These are phyloP conservation scores for Emmonsiellopsis sp. DNA, from an alignment of 2,329 filamentous ascomycete species.

Conservation along the genomic window DNA sequence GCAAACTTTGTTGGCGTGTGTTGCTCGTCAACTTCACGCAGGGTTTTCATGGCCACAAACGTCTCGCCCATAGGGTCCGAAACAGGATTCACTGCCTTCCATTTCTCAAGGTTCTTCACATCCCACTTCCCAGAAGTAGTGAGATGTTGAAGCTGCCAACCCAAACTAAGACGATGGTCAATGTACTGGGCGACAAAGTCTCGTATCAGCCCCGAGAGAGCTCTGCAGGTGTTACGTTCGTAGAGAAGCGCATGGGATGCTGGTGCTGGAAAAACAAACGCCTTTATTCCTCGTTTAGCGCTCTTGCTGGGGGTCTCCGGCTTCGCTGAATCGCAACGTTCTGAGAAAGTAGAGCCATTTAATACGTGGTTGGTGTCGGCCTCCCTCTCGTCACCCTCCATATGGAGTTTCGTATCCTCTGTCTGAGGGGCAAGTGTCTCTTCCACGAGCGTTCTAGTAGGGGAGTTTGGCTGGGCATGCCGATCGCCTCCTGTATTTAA, in stretches of 20 bases:
- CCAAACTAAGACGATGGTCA: slow-evolving; percentile 67
- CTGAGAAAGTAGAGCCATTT: background rate
- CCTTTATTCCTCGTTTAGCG: slow-evolving; percentile 40
- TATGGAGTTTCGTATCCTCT: background rate
- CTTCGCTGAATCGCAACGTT: slow-evolving; percentile 14
- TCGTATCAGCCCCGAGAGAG: slow-evolving; percentile 70
- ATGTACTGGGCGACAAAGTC: slow-evolving; percentile 70
- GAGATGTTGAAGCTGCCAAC: slow-evolving; percentile 86
- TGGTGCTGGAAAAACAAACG: slow-evolving; percentile 62
- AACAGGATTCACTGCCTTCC: slow-evolving; percentile 70
- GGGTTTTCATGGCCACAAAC: slow-evolving; percentile 86
- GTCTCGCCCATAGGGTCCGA: slow-evolving; percentile 67
- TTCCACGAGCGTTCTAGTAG: background rate
- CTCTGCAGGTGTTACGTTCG: slow-evolving; percentile 63
- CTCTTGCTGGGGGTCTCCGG: slow-evolving; percentile 41
- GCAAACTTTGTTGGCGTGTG: slow-evolving; percentile 72
- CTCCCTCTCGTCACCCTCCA: background rate
- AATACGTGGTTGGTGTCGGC: slow-evolving; percentile 4
- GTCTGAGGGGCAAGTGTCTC: background rate
- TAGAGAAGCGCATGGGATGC: slow-evolving; percentile 81
- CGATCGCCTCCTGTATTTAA: slow-evolving; percentile 19
- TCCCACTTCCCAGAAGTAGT: slow-evolving; percentile 93
- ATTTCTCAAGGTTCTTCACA: slow-evolving; percentile 90
- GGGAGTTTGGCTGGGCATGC: background rate
- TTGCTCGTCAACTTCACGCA: slow-evolving; percentile 75